Evolutionary conservation across 2,329 filamentous ascomycete species (phyloP).

Genomic region (Colletotrichum chlorophyti): DNA sequence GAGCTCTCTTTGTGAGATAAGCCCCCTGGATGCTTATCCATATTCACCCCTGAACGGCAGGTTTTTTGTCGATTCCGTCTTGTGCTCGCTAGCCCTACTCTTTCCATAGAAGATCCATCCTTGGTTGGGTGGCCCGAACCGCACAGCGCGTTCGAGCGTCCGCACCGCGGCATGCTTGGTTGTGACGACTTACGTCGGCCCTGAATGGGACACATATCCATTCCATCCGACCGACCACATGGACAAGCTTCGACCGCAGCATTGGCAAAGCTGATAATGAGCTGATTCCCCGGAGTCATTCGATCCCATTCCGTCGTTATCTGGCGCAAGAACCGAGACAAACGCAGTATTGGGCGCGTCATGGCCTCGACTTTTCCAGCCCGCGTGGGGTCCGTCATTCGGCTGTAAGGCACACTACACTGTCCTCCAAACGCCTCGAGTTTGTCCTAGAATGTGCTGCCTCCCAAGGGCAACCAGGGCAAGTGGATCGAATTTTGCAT

Average conservation of each 20-base stretch:
- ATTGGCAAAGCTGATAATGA: not conserved
- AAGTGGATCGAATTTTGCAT: conserved; percentile 20
- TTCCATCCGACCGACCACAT: not conserved
- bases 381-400: conserved; percentile 1
- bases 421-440: not conserved
- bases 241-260: not conserved
- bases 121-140: not conserved
- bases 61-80: not conserved
- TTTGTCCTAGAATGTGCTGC: not conserved
- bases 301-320: not conserved
- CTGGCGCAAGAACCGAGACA: not conserved
- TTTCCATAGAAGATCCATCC: not conserved
- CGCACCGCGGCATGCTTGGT: not conserved
- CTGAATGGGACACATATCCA: not conserved
- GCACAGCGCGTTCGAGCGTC: not conserved
- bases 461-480: conserved; percentile 3
- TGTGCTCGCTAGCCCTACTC: no score
- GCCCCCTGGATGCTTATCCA: not conserved
- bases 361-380: not conserved
- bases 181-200: not conserved
- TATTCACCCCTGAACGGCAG: not conserved
- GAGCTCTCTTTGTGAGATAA: not conserved
- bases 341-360: not conserved
- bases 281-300: not conserved
- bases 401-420: not conserved